Evolutionary conservation across 768 basidiomycete species (phyloP).

Genomic region (Phlegmacium glaucopus): DNA sequence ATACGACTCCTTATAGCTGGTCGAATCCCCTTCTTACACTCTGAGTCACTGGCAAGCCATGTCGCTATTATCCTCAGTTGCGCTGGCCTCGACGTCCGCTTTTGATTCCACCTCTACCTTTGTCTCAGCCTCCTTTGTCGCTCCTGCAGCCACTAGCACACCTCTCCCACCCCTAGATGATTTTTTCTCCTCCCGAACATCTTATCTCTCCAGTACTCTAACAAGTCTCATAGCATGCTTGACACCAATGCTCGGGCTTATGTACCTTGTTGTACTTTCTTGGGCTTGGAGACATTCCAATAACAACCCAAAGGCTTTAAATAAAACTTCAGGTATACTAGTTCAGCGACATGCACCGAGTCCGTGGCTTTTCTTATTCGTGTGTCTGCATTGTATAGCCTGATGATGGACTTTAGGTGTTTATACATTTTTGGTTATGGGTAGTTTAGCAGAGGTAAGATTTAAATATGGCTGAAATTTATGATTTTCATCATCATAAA

Average conservation of each 20-base stretch:
- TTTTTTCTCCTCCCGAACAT: constrained; percentile 11
- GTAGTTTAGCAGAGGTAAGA: constrained; percentile 44
- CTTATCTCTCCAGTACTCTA: constrained; percentile 32
- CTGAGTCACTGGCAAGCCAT: no score
- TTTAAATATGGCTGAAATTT: not conserved
- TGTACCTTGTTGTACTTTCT: constrained; percentile 50
- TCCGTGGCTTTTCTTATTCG: constrained; percentile 22
- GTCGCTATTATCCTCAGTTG: no score
- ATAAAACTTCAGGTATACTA: constrained; percentile 44
- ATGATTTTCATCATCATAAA: not conserved
- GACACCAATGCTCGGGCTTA: constrained; percentile 31
- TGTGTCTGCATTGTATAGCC: not conserved
- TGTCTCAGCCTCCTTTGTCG: not conserved
- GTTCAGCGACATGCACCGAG: constrained; percentile 52
- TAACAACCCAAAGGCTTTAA: constrained; percentile 43
- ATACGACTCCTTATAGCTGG: no score
- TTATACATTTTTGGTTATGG: constrained; percentile 49
- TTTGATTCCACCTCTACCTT: not conserved
- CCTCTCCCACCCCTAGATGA: constrained; percentile 4
- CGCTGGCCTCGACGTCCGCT: no score
- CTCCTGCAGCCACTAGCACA: not conserved
- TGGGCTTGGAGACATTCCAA: constrained; percentile 45
- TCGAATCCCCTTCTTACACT: no score
- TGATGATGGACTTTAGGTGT: constrained; percentile 32
- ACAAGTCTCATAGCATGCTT: constrained; percentile 35